Conservation (phyloP, 208 protist genomes). For the Vickermania spadyakhi region DNA sequence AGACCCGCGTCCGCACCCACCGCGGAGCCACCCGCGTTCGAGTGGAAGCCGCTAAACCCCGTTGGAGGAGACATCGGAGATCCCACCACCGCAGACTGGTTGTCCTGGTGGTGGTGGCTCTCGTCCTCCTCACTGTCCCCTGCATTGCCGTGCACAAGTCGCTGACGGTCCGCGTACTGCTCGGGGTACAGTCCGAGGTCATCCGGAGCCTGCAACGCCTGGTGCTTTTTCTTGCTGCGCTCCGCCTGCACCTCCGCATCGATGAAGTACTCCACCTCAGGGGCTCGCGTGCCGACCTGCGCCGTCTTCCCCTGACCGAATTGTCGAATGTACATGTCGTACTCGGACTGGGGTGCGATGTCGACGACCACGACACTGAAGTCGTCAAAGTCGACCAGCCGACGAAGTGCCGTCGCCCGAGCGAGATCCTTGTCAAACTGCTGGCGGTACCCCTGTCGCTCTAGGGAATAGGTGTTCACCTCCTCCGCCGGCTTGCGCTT, state of each 20-base stretch:
- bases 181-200: constrained; percentile 78
- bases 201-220: constrained; percentile 34
- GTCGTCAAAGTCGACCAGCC: constrained; percentile 78
- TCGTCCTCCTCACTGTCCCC: constrained; percentile 7
- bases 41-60: neutral
- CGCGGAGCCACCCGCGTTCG: neutral
- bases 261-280: constrained; percentile 49
- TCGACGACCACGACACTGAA: constrained; percentile 45
- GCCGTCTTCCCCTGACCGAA: constrained; percentile 44
- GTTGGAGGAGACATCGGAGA: neutral
- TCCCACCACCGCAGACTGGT: neutral
- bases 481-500: neutral
- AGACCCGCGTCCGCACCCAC: constrained; percentile 39
- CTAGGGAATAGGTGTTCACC: constrained; percentile 15
- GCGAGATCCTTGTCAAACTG: constrained; percentile 72
- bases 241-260: constrained; percentile 53
- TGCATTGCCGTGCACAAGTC: constrained; percentile 4
- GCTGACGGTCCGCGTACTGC: constrained; percentile 28
- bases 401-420: constrained; percentile 58
- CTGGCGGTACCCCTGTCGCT: constrained; percentile 63
- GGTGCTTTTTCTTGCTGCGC: constrained; percentile 27
- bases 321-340: constrained; percentile 79
- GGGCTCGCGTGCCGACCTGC: constrained; percentile 48
- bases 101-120: neutral
- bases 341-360: constrained; percentile 68